These are phyloP conservation scores for Leavenworthia alabamica DNA, from an alignment of 345 rosid species.

Conservation along the genomic window DNA sequence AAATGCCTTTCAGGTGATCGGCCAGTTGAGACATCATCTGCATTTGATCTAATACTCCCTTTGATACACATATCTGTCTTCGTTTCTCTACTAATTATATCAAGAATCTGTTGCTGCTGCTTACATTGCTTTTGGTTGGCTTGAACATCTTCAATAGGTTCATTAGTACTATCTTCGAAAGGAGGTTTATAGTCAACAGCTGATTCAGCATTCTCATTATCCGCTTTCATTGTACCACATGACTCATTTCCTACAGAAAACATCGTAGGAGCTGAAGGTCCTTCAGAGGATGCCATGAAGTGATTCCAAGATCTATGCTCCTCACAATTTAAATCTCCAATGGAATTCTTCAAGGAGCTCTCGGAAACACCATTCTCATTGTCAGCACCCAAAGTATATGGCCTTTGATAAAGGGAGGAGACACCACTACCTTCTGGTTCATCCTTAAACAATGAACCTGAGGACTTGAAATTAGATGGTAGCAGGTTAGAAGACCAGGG, in stretches of 20 bases:
- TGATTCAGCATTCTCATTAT: constrained; percentile 1
- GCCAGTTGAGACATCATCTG: constrained; percentile 21
- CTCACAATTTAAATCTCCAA: constrained; percentile 26
- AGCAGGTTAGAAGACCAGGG: constrained; percentile 36
- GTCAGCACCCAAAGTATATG: constrained; percentile 9
- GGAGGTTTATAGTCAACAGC: background rate
- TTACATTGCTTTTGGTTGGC: constrained; percentile 2
- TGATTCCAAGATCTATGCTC: constrained; percentile 35
- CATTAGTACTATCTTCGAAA: constrained; percentile 3
- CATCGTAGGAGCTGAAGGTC: constrained; percentile 21
- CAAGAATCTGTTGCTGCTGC: constrained; percentile 9
- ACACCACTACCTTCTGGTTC: constrained; percentile 34
- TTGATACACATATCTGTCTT: constrained; percentile 14
- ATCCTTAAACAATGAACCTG: constrained; percentile 25
- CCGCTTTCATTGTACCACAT: background rate
- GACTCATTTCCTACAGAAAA: constrained; percentile 19
- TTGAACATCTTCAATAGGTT: constrained; percentile 25
- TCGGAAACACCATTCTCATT: constrained; percentile 24
- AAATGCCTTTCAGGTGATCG: constrained; percentile 20
- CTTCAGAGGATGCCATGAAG: constrained; percentile 31
- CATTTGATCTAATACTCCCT: constrained; percentile 13
- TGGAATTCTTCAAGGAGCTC: constrained; percentile 31
- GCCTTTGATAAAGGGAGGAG: constrained; percentile 32
- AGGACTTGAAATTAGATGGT: constrained; percentile 28
- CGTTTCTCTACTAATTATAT: constrained; percentile 6